These are phyloP conservation scores for Ceriops decandra DNA, from an alignment of 345 rosid species.

Conservation along the genomic window DNA sequence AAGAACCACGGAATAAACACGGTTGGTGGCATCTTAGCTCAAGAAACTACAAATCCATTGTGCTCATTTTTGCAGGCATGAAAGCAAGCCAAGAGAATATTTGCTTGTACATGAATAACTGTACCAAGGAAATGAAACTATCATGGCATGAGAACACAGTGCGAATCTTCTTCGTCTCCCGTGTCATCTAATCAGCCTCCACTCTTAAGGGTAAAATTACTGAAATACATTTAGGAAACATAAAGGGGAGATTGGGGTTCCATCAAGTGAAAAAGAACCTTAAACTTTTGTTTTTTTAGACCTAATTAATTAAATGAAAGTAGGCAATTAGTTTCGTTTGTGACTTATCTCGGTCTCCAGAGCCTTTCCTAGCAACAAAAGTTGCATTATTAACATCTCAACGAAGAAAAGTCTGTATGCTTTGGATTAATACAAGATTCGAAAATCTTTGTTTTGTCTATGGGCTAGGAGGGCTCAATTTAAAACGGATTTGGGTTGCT, in stretches of 20 bases:
- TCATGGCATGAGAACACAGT: background rate
- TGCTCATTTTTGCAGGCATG: too few species aligned
- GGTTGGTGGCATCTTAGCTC: too few species aligned
- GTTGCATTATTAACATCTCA: background rate
- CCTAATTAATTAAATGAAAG: background rate
- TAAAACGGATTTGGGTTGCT: background rate
- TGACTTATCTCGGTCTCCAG: conserved; percentile 12
- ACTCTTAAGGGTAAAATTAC: background rate
- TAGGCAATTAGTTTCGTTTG: background rate
- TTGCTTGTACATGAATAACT: too few species aligned
- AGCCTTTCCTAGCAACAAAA: conserved; percentile 22
- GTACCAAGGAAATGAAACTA: too few species aligned
- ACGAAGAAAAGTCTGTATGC: background rate
- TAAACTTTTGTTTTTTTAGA: background rate
- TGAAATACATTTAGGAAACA: background rate
- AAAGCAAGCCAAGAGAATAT: too few species aligned
- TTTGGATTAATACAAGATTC: background rate
- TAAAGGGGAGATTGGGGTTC: conserved; percentile 5
- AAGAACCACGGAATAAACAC: too few species aligned
- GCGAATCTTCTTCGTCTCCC: conserved; percentile 14
- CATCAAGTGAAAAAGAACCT: conserved; percentile 6
- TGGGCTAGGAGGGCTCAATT: background rate
- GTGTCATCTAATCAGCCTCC: conserved; percentile 30
- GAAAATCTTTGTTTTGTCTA: background rate
- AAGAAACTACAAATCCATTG: too few species aligned